Percentiles rank a stretch among this genome's conserved stretches.
Conservation (phyloP, 805 yeast species). For the Komagataella populi region DNA sequence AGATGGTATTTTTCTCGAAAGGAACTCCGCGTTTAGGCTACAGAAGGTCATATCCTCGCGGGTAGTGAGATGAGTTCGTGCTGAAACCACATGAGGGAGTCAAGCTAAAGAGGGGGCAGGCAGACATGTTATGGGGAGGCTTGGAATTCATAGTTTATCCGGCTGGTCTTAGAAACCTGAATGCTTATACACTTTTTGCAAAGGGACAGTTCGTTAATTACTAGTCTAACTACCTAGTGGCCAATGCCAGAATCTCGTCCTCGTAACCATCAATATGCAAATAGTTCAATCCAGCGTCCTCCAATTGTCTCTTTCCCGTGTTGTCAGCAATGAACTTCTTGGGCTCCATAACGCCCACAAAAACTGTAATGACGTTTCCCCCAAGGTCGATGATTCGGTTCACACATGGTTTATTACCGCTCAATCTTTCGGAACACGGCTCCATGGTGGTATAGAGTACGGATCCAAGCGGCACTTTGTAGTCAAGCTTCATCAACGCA, state of each 20-base stretch:
- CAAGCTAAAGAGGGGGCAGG: not conserved
- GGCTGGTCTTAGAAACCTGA: not conserved
- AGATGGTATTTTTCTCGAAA: not conserved
- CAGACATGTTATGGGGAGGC: not conserved
- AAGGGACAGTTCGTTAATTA: not conserved
- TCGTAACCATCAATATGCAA: constrained; percentile 77
- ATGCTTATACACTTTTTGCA: not conserved
- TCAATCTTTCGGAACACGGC: constrained; percentile 80
- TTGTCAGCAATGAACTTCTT: constrained; percentile 76
- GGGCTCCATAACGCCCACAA: constrained; percentile 90
- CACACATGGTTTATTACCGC: constrained; percentile 84
- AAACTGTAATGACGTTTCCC: constrained; percentile 50
- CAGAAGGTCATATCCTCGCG: not conserved
- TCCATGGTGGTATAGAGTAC: constrained; percentile 94
- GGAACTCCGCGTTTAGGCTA: not conserved
- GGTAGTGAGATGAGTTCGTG: not conserved
- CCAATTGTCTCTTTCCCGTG: constrained; percentile 41
- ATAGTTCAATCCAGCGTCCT: constrained; percentile 50
- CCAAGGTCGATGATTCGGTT: constrained; percentile 52
- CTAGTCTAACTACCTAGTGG: constrained; percentile 56
- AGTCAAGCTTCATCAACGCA: constrained; percentile 54
- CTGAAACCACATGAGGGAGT: not conserved
- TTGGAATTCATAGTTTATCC: no score
- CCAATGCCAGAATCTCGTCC: constrained; percentile 50
- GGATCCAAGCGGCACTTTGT: constrained; percentile 55